phyloP scores from a whole-genome alignment of 257 asterid species.

The Solanum commersonii region DNA sequence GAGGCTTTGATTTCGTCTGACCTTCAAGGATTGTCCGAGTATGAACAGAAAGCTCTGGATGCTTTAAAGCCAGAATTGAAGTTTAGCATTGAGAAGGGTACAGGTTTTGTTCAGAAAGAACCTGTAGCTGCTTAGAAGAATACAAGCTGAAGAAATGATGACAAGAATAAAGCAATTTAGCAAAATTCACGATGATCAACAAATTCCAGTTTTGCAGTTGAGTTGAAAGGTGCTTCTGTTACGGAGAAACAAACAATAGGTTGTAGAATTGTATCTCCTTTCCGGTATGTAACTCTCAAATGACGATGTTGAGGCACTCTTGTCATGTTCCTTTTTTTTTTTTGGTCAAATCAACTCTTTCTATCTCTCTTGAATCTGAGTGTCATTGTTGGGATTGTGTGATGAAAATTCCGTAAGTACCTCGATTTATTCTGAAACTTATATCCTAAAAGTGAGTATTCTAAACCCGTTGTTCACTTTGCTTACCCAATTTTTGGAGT shows the following conservation, averaged over 20 bases:
- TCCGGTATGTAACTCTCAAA: constrained; percentile 7
- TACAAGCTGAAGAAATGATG: constrained; percentile 7
- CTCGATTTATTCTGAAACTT: background rate
- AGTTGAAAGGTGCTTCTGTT: constrained; percentile 15
- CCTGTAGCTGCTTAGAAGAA: constrained; percentile 42
- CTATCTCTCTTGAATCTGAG: background rate
- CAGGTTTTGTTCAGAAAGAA: constrained; percentile 50
- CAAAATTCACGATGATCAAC: background rate
- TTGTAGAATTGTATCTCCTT: constrained; percentile 22
- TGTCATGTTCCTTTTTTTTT: background rate
- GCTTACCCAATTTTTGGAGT: background rate
- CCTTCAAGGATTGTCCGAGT: constrained; percentile 65
- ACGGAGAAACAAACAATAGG: constrained; percentile 17
- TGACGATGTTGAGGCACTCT: constrained; percentile 8
- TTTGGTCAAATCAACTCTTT: background rate
- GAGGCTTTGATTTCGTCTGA: constrained; percentile 66
- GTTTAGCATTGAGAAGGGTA: constrained; percentile 80
- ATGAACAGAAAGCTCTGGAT: constrained; percentile 71
- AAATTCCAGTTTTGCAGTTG: constrained; percentile 43
- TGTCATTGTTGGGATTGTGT: background rate
- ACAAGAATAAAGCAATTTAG: constrained; percentile 16
- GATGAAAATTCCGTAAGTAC: background rate
- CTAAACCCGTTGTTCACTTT: background rate
- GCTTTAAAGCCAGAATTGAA: constrained; percentile 73
- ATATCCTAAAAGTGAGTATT: background rate